Conservation (phyloP, 805 yeast species). For the Saccharomyces eubayanus region DNA sequence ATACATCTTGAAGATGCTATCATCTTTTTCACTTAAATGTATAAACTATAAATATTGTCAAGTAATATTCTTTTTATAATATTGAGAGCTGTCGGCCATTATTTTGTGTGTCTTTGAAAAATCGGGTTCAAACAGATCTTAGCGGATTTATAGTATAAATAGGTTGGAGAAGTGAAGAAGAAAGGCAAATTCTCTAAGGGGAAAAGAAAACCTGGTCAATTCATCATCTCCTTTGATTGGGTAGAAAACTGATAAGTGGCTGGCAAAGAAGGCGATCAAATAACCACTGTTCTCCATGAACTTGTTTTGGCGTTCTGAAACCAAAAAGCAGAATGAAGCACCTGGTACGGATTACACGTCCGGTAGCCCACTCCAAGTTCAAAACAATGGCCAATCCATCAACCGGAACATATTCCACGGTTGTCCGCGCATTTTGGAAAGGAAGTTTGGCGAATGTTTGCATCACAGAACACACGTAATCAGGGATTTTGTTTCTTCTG, state of each 20-base stretch:
- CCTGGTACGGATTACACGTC: neutral
- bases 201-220: neutral
- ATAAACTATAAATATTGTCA: neutral
- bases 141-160: neutral
- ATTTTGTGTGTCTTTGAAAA: neutral
- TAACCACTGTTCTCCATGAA: constrained; percentile 4
- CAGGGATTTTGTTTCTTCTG: constrained; percentile 10
- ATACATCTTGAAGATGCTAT: neutral
- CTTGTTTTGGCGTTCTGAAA: constrained; percentile 8
- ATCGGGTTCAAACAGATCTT: neutral
- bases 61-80: neutral
- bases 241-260: neutral
- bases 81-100: neutral
- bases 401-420: constrained; percentile 7
- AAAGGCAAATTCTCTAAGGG: neutral
- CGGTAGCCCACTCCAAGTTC: neutral
- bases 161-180: neutral
- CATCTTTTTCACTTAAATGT: neutral
- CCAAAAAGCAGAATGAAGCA: constrained; percentile 1
- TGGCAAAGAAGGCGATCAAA: neutral
- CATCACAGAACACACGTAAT: constrained; percentile 20
- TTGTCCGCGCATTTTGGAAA: constrained; percentile 25
- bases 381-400: neutral
- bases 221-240: neutral
- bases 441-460: constrained; percentile 26